Evolutionary conservation across 169 alveolate species (phyloP), one percentile per base, ranked within the genome.

Genomic region (Pseudocohnilembus persalinus): DNA sequence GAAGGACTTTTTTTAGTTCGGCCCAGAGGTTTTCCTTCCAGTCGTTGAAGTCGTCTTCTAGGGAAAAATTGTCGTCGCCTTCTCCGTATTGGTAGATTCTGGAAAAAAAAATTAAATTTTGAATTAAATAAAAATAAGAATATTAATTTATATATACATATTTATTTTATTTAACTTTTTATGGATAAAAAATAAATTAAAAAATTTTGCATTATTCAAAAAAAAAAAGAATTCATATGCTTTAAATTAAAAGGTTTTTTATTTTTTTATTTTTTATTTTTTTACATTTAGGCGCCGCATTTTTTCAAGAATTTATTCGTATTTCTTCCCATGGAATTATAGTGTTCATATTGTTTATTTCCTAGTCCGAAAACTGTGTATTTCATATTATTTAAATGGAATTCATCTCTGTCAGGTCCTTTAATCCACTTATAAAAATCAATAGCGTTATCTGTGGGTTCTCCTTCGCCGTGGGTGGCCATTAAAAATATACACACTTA

Each of bases 401-500:
- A 31, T 29, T 83, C 74, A 24, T 88, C 85, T 29, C 72, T 75
- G 24, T 80, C 49, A 11, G 20, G 26, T 27, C 81, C 81, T 29
- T 82, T 73, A 29, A 92, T 29, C 94, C 93, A 88, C 27, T 73
- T 74, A 29, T 34, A 49, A 74, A 88, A 76, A 49, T 89, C 88
- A 29, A 80, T 85, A 0, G 96, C 89, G 84, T 92, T 92, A 74
- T 92, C 96, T 28, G 94, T 88, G 4, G 96, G 96, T 6, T 90
- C 96, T 31, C 96, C 96, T 72, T 89, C 96, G 27, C 92, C 92
- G 82, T 92, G 94, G 35, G 96, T 92, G 0, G 96, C 90, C 74
- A 88, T 76, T 6, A 87, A 82, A 64, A 92, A 64, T 1, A 92
- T 82, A 49, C 68, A 49, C 4, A 49, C 63, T 74, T 83, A n/a